Percentiles rank a stretch among this genome's conserved stretches.
Evolutionary conservation across 257 asterid genomes (phyloP).

Genomic region (Forsythia viridissima): DNA sequence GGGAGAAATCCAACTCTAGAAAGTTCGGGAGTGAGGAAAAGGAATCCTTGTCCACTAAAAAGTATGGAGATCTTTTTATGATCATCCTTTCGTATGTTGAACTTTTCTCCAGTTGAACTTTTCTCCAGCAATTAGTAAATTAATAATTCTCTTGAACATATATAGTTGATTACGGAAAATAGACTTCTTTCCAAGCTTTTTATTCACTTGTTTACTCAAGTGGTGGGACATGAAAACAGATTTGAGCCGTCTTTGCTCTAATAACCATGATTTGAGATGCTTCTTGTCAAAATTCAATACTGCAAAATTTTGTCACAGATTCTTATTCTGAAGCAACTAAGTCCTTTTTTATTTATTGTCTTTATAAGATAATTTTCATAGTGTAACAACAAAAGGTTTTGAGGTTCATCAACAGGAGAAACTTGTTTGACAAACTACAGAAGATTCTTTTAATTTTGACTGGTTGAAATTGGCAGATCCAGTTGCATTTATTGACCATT

Average conservation of each 20-base stretch:
- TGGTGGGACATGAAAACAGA: neutral
- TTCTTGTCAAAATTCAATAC: neutral
- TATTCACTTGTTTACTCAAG: neutral
- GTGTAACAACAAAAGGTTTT: neutral
- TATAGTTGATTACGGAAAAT: neutral
- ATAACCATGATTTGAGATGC: neutral
- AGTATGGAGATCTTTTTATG: conserved; percentile 34
- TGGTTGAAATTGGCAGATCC: neutral
- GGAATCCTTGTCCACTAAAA: conserved; percentile 32
- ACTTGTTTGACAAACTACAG: neutral
- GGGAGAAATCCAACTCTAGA: conserved; percentile 51
- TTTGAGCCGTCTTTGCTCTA: neutral
- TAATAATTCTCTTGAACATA: neutral
- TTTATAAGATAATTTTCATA: too few relatives aligned
- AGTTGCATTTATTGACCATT: neutral
- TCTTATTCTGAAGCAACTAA: neutral
- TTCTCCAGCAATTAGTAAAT: conserved; percentile 4
- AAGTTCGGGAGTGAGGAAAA: conserved; percentile 32
- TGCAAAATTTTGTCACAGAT: neutral
- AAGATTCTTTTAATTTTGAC: neutral
- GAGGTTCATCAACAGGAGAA: neutral
- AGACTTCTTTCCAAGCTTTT: neutral
- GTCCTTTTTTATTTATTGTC: neutral
- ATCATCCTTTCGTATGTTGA: neutral
- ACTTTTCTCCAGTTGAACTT: neutral